Conservation (phyloP, 1,284 basidiomycete species). For the Pseudomicrostroma phylloplanum region DNA sequence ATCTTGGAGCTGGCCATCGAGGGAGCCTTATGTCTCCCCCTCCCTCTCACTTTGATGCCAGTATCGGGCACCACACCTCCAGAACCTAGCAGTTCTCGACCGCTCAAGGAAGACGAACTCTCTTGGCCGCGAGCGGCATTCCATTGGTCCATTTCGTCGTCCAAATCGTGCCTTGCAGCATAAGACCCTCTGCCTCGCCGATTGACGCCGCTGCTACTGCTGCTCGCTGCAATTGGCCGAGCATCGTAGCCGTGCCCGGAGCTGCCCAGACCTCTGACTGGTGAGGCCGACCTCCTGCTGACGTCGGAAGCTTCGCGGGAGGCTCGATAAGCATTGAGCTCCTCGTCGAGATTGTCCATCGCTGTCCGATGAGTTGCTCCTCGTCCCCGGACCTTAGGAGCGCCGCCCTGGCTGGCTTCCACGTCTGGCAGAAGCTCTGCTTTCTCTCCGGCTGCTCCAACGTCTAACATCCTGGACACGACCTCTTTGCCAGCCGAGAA, state of each 20-base stretch:
- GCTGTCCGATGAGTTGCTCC: neutral
- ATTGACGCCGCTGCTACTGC: too few species aligned
- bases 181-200: neutral
- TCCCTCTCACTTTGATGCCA: neutral
- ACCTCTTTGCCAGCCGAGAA: slow-evolving; percentile 44
- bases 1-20: neutral
- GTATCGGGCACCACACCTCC: neutral
- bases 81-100: neutral
- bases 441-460: slow-evolving; percentile 27
- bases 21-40: neutral
- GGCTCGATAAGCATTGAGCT: neutral
- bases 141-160: neutral
- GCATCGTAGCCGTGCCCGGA: too few species aligned
- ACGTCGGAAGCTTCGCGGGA: neutral
- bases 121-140: neutral
- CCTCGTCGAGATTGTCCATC: slow-evolving; percentile 1
- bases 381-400: neutral
- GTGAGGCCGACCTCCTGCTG: neutral
- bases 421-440: slow-evolving; percentile 24
- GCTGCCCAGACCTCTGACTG: neutral
- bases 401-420: neutral
- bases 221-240: too few species aligned
- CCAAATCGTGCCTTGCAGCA: neutral
- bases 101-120: neutral
- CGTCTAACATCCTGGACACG: slow-evolving; percentile 38